Evolutionary conservation across 225 moss, liverwort and hornwort species (phyloP), one percentile per base, ranked within the genome.

Genomic region (Marchantia paleacea): DNA sequence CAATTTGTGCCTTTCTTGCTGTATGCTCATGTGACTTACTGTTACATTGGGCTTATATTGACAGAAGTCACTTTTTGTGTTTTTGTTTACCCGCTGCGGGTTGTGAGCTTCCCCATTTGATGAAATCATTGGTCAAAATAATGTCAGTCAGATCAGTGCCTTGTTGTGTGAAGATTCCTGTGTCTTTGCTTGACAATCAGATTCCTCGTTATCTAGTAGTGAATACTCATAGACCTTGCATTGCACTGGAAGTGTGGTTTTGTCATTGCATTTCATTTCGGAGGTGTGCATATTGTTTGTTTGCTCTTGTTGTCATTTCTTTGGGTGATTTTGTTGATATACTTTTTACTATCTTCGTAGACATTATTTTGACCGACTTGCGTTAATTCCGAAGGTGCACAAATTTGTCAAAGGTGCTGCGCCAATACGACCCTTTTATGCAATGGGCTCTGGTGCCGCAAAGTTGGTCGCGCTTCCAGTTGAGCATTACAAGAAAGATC

Each of bases 351-450:
- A 0, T 18, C 13, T 58, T 3, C 14, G 15, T 71, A 72, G 20
- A 51, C n/a, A 15, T 72, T 4, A 52, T 51, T 13, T 24, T 22
- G 10, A 48, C 18, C 15, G 22, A 18, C 16, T 74, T 74, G 16
- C 24, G 39, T 39, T 39, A 39, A 39, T 25, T 20, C n/a, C 55
- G 20, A 19, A 88, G 88, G 86, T 97, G 48, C 95, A 90, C 87
- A 92, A 99, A 81, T 90, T 99, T 83, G 93, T 99, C 52, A 91
- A 88, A 87, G 97, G 95, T 57, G 93, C 93, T 50, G 92, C 93
- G 55, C 97, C 97, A 10, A 91, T 99, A 64, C 93, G 97, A 64
- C 97, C 97, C 16, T 83, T 99, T 7, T 93, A 91, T 92, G 93
- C 95, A 58, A 89, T 95, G 64, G 95, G 97, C 57, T 91, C 97